Percentiles rank a stretch among this genome's conserved stretches.
Evolutionary conservation across 768 basidiomycete species (phyloP).

Genomic region (Mycena kentingensis): DNA sequence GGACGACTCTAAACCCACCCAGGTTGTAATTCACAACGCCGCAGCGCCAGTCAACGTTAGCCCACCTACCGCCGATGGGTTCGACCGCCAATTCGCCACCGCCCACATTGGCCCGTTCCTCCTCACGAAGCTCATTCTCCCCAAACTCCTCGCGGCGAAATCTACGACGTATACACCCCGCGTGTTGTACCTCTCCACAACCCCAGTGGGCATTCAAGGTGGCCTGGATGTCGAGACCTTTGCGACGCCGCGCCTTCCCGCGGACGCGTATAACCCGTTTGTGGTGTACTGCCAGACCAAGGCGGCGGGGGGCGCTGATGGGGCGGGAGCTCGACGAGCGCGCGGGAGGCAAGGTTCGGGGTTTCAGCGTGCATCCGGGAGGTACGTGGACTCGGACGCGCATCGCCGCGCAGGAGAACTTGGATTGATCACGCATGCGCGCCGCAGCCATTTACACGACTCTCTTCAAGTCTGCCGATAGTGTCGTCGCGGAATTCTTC

Average conservation of each 20-base stretch:
- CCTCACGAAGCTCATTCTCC: slow-evolving; percentile 3
- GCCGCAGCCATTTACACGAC: slow-evolving; percentile 9
- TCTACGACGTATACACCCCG: background rate
- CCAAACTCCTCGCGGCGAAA: slow-evolving; percentile 11
- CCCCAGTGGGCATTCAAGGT: background rate
- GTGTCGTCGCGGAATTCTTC: too few species aligned
- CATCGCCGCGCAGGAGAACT: background rate
- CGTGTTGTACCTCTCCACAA: slow-evolving; percentile 3
- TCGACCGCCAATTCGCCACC: background rate
- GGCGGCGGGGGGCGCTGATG: slow-evolving; percentile 2
- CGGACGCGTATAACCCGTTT: background rate
- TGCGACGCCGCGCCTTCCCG: background rate
- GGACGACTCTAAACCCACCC: background rate
- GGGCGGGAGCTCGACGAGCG: background rate
- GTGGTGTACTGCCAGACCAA: slow-evolving; percentile 6
- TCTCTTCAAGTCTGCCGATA: background rate
- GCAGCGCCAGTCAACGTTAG: background rate
- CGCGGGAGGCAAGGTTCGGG: background rate
- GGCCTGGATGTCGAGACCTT: background rate
- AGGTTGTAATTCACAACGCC: slow-evolving; percentile 6
- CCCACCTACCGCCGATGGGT: background rate
- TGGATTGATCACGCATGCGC: background rate
- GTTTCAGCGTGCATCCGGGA: slow-evolving; percentile 6
- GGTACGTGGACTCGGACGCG: too few species aligned
- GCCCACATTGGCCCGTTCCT: slow-evolving; percentile 1